Conservation (phyloP, 2,329 filamentous ascomycete genomes). For the Exophiala xenobiotica region DNA sequence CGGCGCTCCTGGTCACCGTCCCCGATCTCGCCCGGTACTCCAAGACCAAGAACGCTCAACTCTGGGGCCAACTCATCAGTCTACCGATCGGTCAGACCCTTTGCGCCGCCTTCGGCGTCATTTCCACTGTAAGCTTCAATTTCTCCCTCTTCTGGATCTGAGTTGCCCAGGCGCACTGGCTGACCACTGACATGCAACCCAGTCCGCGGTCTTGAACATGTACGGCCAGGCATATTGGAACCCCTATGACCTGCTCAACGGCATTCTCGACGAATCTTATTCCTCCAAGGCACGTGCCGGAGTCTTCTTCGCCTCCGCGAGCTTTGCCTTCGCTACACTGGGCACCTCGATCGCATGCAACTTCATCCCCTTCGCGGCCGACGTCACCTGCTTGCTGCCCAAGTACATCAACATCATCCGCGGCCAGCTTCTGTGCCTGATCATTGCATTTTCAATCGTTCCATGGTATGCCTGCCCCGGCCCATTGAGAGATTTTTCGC, state of each 20-base stretch:
- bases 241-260: slow-evolving; percentile 38
- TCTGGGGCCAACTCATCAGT: slow-evolving; percentile 34
- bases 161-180: too few relatives aligned
- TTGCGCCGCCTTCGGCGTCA: slow-evolving; percentile 30
- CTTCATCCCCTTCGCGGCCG: slow-evolving; percentile 38
- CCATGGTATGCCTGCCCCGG: slow-evolving; percentile 34
- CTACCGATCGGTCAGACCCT: slow-evolving; percentile 28
- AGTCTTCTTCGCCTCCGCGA: slow-evolving; percentile 36
- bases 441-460: slow-evolving; percentile 35
- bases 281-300: slow-evolving; percentile 34
- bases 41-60: slow-evolving; percentile 35
- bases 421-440: slow-evolving; percentile 36
- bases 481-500: too few relatives aligned
- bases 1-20: slow-evolving; percentile 39
- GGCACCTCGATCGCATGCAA: slow-evolving; percentile 33
- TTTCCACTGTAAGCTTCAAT: slow-evolving; percentile 25
- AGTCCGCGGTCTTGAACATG: slow-evolving; percentile 37
- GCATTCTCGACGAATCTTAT: slow-evolving; percentile 40
- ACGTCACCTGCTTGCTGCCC: slow-evolving; percentile 37
- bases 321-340: slow-evolving; percentile 30
- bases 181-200: slow-evolving; percentile 28
- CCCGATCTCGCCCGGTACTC: slow-evolving; percentile 41
- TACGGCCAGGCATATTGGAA: slow-evolving; percentile 43
- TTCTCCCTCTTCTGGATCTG: slow-evolving; percentile 3
- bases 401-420: slow-evolving; percentile 37